Evolutionary conservation across 164 flowering plant species (phyloP).

Genomic region (Stephania japonica): DNA sequence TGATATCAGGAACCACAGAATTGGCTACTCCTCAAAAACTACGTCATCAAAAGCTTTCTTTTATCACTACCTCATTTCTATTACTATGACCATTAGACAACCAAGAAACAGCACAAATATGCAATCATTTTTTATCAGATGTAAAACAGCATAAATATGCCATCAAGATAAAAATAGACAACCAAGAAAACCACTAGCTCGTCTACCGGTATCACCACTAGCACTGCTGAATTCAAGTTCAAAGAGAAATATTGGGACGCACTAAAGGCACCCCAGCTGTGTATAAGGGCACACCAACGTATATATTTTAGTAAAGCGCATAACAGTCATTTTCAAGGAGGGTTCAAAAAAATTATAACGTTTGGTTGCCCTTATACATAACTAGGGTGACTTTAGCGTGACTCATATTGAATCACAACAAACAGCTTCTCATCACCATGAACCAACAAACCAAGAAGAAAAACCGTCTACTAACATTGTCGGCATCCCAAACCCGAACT

Average conservation of each 20-base stretch:
- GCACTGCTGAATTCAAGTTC: too few species aligned
- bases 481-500: constrained; percentile 84
- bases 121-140: too few species aligned
- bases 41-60: not conserved
- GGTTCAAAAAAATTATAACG: too few species aligned
- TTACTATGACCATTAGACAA: not conserved
- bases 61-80: not conserved
- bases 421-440: not conserved
- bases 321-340: too few species aligned
- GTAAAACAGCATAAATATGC: not conserved
- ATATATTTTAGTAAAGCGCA: too few species aligned
- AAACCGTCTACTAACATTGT: constrained; percentile 43
- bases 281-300: too few species aligned
- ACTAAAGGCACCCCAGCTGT: too few species aligned
- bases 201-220: too few species aligned
- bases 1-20: not conserved
- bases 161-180: not conserved
- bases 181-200: not conserved
- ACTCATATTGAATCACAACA: not conserved
- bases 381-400: too few species aligned
- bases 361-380: too few species aligned
- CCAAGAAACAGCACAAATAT: too few species aligned
- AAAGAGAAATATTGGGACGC: too few species aligned
- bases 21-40: not conserved
- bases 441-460: not conserved